Percentiles rank a stretch among this genome's conserved stretches.
Conservation (phyloP, 768 basidiomycete genomes). For the Kwoniella bestiolae region DNA sequence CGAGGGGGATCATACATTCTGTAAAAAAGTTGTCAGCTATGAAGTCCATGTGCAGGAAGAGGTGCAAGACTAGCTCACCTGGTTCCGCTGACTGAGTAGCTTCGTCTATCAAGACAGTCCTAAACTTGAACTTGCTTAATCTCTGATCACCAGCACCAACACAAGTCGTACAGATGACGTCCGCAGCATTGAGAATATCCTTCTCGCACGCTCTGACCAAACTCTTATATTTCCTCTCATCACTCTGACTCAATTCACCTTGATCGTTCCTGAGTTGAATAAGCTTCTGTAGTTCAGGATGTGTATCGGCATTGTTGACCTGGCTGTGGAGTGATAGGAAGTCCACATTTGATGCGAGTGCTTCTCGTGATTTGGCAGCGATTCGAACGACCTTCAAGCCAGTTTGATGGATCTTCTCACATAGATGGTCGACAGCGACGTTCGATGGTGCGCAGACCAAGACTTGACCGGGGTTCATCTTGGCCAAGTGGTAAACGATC, state of each 20-base stretch:
- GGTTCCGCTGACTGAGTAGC: conserved; percentile 98
- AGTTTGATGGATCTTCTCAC: conserved; percentile 99
- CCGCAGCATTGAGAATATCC: conserved; percentile 91
- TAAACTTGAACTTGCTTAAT: conserved; percentile 94
- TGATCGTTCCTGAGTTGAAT: conserved; percentile 98
- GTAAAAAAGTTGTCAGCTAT: conserved; percentile 27
- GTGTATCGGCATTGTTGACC: conserved; percentile 93
- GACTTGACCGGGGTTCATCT: conserved; percentile 99
- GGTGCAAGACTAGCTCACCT: conserved; percentile 61
- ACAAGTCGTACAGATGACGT: conserved; percentile 98
- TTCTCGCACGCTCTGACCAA: conserved; percentile 93
- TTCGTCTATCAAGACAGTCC: conserved; percentile 97
- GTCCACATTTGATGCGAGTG: conserved; percentile 89
- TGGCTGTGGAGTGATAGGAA: conserved; percentile 96
- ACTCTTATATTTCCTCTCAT: conserved; percentile 97
- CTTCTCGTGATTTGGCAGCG: conserved; percentile 97
- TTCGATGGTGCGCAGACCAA: conserved; percentile 99
- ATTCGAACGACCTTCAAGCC: conserved; percentile 96
- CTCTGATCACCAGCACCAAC: conserved; percentile 97
- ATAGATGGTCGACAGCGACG: conserved; percentile 98
- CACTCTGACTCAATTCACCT: conserved; percentile 92
- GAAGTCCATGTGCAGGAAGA: not conserved
- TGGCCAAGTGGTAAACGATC: conserved; percentile 96
- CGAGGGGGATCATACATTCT: conserved; percentile 99
- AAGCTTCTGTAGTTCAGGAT: conserved; percentile 95